Evolutionary conservation across 495 filamentous ascomycete species (phyloP).

Genomic region (Tuber magnatum): DNA sequence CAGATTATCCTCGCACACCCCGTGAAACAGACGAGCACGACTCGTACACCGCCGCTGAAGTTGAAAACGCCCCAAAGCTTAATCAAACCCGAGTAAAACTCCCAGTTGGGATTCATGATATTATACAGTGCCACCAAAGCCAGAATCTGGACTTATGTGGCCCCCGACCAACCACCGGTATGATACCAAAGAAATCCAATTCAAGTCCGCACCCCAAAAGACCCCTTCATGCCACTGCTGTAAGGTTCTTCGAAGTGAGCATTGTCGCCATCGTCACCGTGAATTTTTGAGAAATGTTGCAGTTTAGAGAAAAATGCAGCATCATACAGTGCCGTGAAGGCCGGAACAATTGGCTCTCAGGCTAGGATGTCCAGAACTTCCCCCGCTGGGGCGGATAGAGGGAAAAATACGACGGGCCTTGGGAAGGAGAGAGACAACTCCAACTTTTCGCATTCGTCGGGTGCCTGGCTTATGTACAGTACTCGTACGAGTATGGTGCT

Average conservation of each 20-base stretch:
- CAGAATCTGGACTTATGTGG: background rate
- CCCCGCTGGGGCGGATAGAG: no score
- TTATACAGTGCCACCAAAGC: background rate
- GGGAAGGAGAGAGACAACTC: background rate
- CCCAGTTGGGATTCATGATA: background rate
- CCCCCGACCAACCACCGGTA: background rate
- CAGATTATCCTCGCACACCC: background rate
- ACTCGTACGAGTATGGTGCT: background rate
- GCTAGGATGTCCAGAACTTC: no score
- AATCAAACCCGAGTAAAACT: no score
- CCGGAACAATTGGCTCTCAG: no score
- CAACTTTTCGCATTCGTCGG: background rate
- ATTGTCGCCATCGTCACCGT: background rate
- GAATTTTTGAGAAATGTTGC: background rate
- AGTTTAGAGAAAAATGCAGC: no score
- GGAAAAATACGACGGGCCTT: no score
- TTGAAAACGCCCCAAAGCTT: background rate
- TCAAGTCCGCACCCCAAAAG: background rate
- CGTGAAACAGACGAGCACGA: background rate
- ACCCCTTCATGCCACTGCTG: background rate
- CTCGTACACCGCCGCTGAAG: background rate
- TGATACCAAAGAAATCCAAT: background rate
- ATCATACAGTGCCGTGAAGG: no score
- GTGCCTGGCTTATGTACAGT: no score
- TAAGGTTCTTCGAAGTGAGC: background rate